Evolutionary conservation across 352 stramenopile species (phyloP).

Genomic region (Salisapilia sapeloensis): DNA sequence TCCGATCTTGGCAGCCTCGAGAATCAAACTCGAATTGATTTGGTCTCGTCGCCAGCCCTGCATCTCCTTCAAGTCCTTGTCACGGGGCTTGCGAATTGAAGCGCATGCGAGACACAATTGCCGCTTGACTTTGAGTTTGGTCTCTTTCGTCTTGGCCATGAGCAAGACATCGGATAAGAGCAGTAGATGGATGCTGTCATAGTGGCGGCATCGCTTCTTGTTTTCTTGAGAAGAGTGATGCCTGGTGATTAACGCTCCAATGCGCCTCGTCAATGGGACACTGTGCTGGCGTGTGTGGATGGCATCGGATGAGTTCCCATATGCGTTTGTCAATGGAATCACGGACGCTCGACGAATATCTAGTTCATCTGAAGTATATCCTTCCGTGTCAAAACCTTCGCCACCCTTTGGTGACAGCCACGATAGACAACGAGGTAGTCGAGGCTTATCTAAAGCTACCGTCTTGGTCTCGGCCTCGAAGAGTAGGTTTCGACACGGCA

Average conservation of each 20-base stretch:
- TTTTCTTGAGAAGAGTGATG: too few relatives aligned
- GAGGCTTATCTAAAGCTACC: constrained; percentile 10
- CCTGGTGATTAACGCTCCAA: too few relatives aligned
- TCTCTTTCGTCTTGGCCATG: constrained; percentile 29
- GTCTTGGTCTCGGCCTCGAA: constrained; percentile 16
- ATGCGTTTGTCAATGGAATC: too few relatives aligned
- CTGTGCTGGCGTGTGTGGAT: too few relatives aligned
- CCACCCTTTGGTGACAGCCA: constrained; percentile 3
- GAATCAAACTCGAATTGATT: constrained; percentile 10
- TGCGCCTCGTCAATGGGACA: too few relatives aligned
- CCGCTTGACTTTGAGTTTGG: constrained; percentile 28
- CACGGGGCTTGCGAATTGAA: constrained; percentile 10
- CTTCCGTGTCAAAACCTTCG: background rate
- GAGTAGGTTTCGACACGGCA: constrained; percentile 26
- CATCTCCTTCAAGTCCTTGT: background rate
- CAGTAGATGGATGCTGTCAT: constrained; percentile 9
- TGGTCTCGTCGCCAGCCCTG: constrained; percentile 1
- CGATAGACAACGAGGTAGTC: constrained; percentile 9
- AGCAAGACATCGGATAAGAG: constrained; percentile 47
- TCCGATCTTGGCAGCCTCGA: constrained; percentile 27
- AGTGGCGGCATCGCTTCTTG: too few relatives aligned
- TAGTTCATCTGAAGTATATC: constrained; percentile 6
- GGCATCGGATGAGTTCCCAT: too few relatives aligned
- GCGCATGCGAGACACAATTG: constrained; percentile 46
- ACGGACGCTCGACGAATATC: too few relatives aligned